Evolutionary conservation across 495 filamentous ascomycete genomes (phyloP), one percentile per base, ranked within the genome.

Genomic region (Durotheca rogersii): DNA sequence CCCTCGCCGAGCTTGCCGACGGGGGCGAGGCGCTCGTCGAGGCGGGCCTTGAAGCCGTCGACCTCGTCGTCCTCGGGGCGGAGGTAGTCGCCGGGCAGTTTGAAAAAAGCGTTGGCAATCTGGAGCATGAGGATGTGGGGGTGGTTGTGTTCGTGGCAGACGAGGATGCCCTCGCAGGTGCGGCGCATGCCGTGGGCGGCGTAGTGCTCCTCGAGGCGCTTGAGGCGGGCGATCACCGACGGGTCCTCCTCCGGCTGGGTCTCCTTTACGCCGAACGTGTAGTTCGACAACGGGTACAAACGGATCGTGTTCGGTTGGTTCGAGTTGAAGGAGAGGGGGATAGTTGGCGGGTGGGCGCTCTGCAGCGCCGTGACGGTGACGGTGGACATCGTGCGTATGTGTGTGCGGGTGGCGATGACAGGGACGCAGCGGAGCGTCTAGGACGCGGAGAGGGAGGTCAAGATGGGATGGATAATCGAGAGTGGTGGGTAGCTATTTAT

Each of bases 41-140:
- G 76, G 23, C 91, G 85, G 16, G 81, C 73, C 76, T 96, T 96
- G 79, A 97, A 96, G 7, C 92, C 93, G 18, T 87, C 81, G 42
- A 97, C 77, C 71, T 98, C 93, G 49, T 93, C 88, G 62, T 94
- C 90, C 49, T 90, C 85, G 35, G 84, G 84, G 30, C 84, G 78
- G n/a, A 98, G 83, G 60, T 96, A 98, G 69, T 97, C 94, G 48
- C 94, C 94, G 1, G 93, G 93, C 71, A 97, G 80, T 73, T 98
- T 98, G 76, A 97, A 97, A 70, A 98, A 98, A 3, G 93, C 92
- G 72, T 98, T 98, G 16, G 93, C 93, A 53, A 98, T 98, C 75
- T 97, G 93, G 56, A 97, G 77, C 94, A 96, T 97, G 62, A 96
- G 71, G 42, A 97, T 93, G 65, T 97, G 93, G 1, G 93, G 93